A percentile compares a stretch with the other conserved stretches of the same genome.
phyloP scores from a whole-genome alignment of 345 rosid species.

The Linum usitatissimum region DNA sequence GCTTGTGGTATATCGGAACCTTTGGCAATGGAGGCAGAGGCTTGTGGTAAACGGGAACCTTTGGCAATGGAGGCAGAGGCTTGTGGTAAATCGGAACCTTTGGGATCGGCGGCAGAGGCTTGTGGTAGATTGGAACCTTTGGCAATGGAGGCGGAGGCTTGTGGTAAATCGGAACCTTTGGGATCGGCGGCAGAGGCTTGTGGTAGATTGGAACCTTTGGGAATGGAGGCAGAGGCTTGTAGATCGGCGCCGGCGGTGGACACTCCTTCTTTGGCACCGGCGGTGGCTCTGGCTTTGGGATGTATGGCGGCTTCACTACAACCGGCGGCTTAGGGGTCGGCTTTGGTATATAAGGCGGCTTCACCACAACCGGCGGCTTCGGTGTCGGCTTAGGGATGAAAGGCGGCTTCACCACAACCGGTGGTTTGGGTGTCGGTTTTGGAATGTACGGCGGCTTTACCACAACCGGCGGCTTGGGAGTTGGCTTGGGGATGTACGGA shows the following conservation, averaged over 20 bases:
- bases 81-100: constrained; percentile 6
- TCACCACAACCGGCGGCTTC: not conserved
- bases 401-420: not conserved
- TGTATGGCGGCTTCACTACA: not conserved
- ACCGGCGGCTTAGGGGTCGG: not conserved
- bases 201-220: constrained; percentile 12
- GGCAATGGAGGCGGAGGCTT: constrained; percentile 21
- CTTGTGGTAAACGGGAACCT: no score
- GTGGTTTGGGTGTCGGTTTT: not conserved
- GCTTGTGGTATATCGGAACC: constrained; percentile 20
- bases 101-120: constrained; percentile 3
- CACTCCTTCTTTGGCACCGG: constrained; percentile 1
- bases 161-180: not conserved
- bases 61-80: no score
- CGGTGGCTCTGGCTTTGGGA: not conserved
- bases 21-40: constrained; percentile 5
- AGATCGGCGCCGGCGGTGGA: constrained; percentile 2
- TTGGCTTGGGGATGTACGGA: not conserved
- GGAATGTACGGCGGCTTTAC: not conserved
- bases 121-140: constrained; percentile 17
- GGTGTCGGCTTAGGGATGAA: not conserved
- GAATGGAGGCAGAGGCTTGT: constrained; percentile 11
- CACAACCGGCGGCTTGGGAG: not conserved
- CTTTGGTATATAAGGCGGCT: not conserved
- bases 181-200: constrained; percentile 9